Conservation (phyloP, 768 basidiomycete species). For the Galerina marginata region DNA sequence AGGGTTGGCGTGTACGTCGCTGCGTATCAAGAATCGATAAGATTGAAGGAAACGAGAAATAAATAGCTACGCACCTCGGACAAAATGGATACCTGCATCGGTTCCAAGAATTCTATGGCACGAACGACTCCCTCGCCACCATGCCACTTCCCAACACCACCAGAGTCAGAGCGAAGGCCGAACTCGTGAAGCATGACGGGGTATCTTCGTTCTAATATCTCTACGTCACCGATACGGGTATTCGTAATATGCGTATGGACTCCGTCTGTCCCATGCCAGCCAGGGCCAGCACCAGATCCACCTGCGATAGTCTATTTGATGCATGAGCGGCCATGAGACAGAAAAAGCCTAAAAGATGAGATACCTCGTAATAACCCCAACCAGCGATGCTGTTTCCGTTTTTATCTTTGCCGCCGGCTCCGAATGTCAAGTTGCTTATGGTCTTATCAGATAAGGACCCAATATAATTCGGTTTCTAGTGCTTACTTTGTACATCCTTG, state of each 20-base stretch:
- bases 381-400: slow-evolving; percentile 77
- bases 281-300: slow-evolving; percentile 88
- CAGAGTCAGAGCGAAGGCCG: slow-evolving; percentile 71
- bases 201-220: slow-evolving; percentile 92
- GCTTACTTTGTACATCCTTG: slow-evolving; percentile 93
- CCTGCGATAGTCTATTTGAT: slow-evolving; percentile 83
- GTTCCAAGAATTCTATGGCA: slow-evolving; percentile 82
- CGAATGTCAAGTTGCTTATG: slow-evolving; percentile 84
- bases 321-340: slow-evolving; percentile 15
- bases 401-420: slow-evolving; percentile 84
- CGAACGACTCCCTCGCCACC: slow-evolving; percentile 88
- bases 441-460: slow-evolving; percentile 12
- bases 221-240: slow-evolving; percentile 91
- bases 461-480: neutral
- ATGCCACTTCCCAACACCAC: slow-evolving; percentile 70
- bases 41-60: neutral
- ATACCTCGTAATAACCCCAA: slow-evolving; percentile 90
- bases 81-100: slow-evolving; percentile 86
- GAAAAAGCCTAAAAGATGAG: slow-evolving; percentile 11
- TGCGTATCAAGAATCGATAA: slow-evolving; percentile 31
- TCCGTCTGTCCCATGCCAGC: slow-evolving; percentile 92
- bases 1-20: slow-evolving; percentile 86
- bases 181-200: slow-evolving; percentile 90
- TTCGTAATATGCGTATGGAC: slow-evolving; percentile 95
- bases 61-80: slow-evolving; percentile 65